These are phyloP conservation scores for Cornus controversa DNA, from an alignment of 148 eudicot species.

Conservation along the genomic window DNA sequence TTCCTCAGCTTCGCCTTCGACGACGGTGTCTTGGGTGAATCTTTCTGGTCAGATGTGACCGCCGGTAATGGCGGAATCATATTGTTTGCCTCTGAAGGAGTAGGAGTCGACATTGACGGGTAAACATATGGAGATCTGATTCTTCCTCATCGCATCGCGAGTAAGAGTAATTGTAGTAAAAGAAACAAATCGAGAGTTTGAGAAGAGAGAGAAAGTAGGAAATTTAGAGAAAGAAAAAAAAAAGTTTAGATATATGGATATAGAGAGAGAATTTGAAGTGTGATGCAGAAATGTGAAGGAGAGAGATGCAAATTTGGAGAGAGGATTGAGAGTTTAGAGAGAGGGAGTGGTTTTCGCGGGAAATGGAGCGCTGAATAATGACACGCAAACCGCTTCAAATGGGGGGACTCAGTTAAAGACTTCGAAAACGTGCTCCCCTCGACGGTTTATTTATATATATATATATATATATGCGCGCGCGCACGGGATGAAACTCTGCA, in stretches of 20 bases:
- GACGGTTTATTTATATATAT: no score
- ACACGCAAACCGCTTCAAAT: constrained; percentile 30
- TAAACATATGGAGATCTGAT: background rate
- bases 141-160: constrained; percentile 1
- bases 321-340: constrained; percentile 4
- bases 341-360: constrained; percentile 51
- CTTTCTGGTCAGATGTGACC: constrained; percentile 13
- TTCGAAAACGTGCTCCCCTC: background rate
- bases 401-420: background rate
- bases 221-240: background rate
- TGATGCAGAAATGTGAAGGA: constrained; percentile 12
- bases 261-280: background rate
- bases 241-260: background rate
- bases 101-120: constrained; percentile 30
- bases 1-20: constrained; percentile 36
- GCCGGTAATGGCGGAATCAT: constrained; percentile 8
- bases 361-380: constrained; percentile 33
- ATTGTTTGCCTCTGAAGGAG: constrained; percentile 2
- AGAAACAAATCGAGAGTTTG: background rate
- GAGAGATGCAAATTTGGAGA: background rate
- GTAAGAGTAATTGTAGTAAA: background rate
- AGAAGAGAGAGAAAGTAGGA: background rate
- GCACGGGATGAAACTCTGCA: no score
- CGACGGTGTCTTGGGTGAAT: constrained; percentile 13
- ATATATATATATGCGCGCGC: no score